Evolutionary conservation across 2,329 filamentous ascomycete genomes (phyloP).

Genomic region (Colletotrichum orchidophilum): DNA sequence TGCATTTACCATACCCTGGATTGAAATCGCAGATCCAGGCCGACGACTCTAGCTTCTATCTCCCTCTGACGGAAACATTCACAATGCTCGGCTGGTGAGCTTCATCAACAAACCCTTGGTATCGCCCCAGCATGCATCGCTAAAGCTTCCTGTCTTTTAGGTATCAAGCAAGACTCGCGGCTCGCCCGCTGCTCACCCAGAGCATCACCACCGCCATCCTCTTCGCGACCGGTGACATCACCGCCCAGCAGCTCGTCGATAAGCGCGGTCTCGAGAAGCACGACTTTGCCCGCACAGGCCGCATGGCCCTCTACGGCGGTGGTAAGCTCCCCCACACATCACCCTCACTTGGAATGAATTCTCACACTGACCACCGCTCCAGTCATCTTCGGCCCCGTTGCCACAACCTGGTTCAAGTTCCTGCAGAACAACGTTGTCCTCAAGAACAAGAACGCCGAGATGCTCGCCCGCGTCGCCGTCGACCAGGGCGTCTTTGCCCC

Average conservation of each 20-base stretch:
- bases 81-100: slow-evolving; percentile 33
- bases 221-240: slow-evolving; percentile 90
- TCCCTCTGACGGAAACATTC: not conserved
- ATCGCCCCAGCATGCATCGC: not conserved
- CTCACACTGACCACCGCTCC: slow-evolving; percentile 2
- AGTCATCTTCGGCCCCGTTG: slow-evolving; percentile 88
- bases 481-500: slow-evolving; percentile 89
- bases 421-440: slow-evolving; percentile 76
- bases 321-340: slow-evolving; percentile 54
- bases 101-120: not conserved
- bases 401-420: slow-evolving; percentile 86
- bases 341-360: not conserved
- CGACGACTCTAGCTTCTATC: not conserved
- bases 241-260: slow-evolving; percentile 92
- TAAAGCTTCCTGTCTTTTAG: slow-evolving; percentile 45
- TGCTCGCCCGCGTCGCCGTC: slow-evolving; percentile 78
- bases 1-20: not conserved
- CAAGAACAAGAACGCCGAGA: slow-evolving; percentile 74
- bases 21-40: not conserved
- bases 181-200: slow-evolving; percentile 88
- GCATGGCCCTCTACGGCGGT: slow-evolving; percentile 85
- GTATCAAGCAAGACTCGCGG: slow-evolving; percentile 87
- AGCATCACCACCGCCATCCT: slow-evolving; percentile 90
- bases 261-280: slow-evolving; percentile 81
- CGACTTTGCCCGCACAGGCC: slow-evolving; percentile 74